A percentile compares a stretch with the other conserved stretches of the same genome.
phyloP scores from a whole-genome alignment of 2,329 filamentous ascomycete species.

The Diaporthe sp. region DNA sequence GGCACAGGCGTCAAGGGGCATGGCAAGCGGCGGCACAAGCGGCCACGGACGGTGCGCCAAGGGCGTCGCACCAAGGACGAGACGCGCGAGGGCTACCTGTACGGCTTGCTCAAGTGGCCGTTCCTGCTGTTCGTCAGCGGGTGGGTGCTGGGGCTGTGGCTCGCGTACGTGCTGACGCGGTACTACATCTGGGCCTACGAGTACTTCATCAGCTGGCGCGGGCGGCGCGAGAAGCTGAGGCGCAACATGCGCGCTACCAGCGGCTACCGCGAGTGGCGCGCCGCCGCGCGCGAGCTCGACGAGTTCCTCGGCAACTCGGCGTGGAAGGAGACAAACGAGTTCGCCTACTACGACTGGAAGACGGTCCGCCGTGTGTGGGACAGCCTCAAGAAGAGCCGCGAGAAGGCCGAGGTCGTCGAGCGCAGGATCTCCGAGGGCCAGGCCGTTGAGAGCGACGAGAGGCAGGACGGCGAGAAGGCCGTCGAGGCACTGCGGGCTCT shows the following conservation, averaged over 20 bases:
- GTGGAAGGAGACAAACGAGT: slow-evolving; percentile 85
- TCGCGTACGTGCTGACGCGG: slow-evolving; percentile 84
- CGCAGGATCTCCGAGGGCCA: slow-evolving; percentile 53
- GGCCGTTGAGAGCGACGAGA: slow-evolving; percentile 53
- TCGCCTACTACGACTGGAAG: slow-evolving; percentile 88
- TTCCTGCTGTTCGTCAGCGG: slow-evolving; percentile 83
- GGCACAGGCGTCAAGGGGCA: slow-evolving; percentile 54
- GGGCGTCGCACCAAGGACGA: slow-evolving; percentile 84
- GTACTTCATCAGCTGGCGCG: slow-evolving; percentile 90
- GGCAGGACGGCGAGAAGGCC: slow-evolving; percentile 60
- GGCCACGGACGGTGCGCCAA: slow-evolving; percentile 49
- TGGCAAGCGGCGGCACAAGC: slow-evolving; percentile 55
- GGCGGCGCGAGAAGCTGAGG: slow-evolving; percentile 79
- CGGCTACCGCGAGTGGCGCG: slow-evolving; percentile 87
- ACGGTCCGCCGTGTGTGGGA: slow-evolving; percentile 84
- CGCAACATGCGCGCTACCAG: slow-evolving; percentile 78
- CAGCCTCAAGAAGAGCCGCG: slow-evolving; percentile 78
- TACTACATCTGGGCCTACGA: slow-evolving; percentile 95
- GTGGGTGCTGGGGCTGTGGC: slow-evolving; percentile 82
- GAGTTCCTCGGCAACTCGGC: slow-evolving; percentile 82
- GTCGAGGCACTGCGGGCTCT: slow-evolving; percentile 83
- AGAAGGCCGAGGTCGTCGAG: slow-evolving; percentile 68
- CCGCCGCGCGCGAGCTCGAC: slow-evolving; percentile 84
- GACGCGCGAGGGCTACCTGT: slow-evolving; percentile 93
- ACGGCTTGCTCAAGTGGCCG: slow-evolving; percentile 92